A percentile compares a stretch with the other conserved stretches of the same genome.
These are phyloP conservation scores for Aspergillus vadensis DNA, from an alignment of 2,329 filamentous ascomycete genomes.

Conservation along the genomic window DNA sequence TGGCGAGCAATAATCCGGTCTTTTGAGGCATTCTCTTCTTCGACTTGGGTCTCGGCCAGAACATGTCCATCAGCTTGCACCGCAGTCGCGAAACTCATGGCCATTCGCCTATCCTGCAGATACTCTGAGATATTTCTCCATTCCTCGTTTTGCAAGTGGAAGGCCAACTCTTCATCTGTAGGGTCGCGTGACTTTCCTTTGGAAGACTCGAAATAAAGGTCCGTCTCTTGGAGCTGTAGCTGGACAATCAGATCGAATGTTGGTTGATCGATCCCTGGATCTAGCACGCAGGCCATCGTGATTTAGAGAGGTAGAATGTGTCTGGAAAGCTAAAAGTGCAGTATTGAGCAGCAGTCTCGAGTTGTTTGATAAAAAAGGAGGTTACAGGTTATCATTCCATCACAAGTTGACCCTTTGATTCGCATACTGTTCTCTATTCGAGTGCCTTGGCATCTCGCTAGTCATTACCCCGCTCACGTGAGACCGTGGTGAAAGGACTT, in stretches of 20 bases:
- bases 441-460: too few species aligned
- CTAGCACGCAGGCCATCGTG: neutral
- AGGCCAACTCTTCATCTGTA: neutral
- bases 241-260: neutral
- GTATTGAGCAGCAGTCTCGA: too few species aligned
- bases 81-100: conserved; percentile 26
- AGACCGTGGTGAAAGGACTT: too few species aligned
- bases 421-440: too few species aligned
- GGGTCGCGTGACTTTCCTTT: neutral
- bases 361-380: too few species aligned
- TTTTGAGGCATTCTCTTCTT: conserved; percentile 13
- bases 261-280: neutral
- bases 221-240: too few species aligned
- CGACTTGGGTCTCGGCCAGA: conserved; percentile 10
- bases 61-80: conserved; percentile 21
- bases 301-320: neutral
- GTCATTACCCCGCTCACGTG: too few species aligned
- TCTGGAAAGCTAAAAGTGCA: neutral
- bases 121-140: conserved; percentile 4
- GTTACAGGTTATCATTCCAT: too few species aligned
- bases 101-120: conserved; percentile 24
- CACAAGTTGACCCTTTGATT: too few species aligned
- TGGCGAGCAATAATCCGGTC: neutral
- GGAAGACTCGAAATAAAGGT: too few species aligned
- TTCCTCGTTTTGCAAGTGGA: conserved; percentile 1